Evolutionary conservation across 1,139 yeast species (phyloP), one percentile per base, ranked within the genome.

Genomic region (Groenewaldozyma auringiensis): DNA sequence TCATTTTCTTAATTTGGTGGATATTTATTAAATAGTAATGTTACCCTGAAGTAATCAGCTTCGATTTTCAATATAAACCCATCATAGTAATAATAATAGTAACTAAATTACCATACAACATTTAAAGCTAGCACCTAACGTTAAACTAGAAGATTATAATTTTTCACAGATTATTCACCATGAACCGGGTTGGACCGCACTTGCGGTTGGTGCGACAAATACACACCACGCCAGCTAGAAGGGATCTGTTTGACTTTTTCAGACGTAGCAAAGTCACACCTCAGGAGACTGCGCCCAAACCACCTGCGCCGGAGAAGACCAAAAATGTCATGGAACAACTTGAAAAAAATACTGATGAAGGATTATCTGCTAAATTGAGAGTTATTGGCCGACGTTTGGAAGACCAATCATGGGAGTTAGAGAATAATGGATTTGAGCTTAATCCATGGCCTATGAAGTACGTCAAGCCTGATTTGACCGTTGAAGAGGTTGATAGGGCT

Each of bases 1-100:
- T 88, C 52, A 79, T 92, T 37, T 84, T 92, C 58, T 64, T 92
- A 47, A 67, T 92, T 41, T 92, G 94, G 84, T 89, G 87, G 76
- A 71, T 84, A 64, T 79, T 86, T 58, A 67, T 85, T 37, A 68
- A 76, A 55, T 63, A 55, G 56, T 21, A 35, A 33, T 9, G 8
- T 17, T 8, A 8, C 37, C 29, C n/a, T 14, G 16, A 18, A 39
- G 22, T 21, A 34, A 34, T 34, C 16, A n/a, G 16, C 35, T 41
- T 21, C 35, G 17, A 34, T 17, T 22, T 34, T 34, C 21, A 18
- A 16, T 14, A 38, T n/a, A 16, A 13, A 20, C 43, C 16, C 32
- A 25, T 37, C 25, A 37, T 21, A 16, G 14, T n/a, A 16, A 33
- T 8, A 8, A 33, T 33, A 18, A n/a, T n/a, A n/a, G n/a, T n/a